Evolutionary conservation across 257 asterid species (phyloP).

Genomic region (Scutellaria galericulata): DNA sequence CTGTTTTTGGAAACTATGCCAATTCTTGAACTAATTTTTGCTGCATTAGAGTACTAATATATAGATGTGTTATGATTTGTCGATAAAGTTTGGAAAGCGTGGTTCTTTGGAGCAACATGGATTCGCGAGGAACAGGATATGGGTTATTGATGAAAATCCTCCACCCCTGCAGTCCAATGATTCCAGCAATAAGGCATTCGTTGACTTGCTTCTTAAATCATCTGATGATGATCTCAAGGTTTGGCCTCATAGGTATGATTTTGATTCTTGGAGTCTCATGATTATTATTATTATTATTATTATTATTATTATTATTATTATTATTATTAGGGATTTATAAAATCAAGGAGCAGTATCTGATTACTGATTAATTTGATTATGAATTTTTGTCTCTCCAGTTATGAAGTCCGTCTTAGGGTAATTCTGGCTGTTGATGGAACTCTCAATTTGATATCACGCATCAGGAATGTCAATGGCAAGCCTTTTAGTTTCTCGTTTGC

Average conservation of each 20-base stretch:
- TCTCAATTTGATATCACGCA: slow-evolving; percentile 66
- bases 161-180: slow-evolving; percentile 60
- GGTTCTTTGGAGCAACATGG: slow-evolving; percentile 89
- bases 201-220: slow-evolving; percentile 70
- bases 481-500: slow-evolving; percentile 86
- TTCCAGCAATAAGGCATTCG: slow-evolving; percentile 49
- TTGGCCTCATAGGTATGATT: slow-evolving; percentile 82
- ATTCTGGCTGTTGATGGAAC: slow-evolving; percentile 62
- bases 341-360: slow-evolving; percentile 11
- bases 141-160: slow-evolving; percentile 74
- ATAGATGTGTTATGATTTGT: not conserved
- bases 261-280: not conserved
- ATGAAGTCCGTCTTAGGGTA: slow-evolving; percentile 78
- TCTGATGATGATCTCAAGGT: slow-evolving; percentile 73
- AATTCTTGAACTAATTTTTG: slow-evolving; percentile 2
- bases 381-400: slow-evolving; percentile 43
- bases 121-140: slow-evolving; percentile 75
- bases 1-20: not conserved
- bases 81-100: slow-evolving; percentile 69
- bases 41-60: slow-evolving; percentile 30
- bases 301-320: too few relatives aligned
- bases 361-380: slow-evolving; percentile 6
- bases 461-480: slow-evolving; percentile 78
- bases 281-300: not conserved
- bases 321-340: not conserved